Evolutionary conservation across 2,329 filamentous ascomycete species (phyloP).

Genomic region (Xenoacremonium recifei): DNA sequence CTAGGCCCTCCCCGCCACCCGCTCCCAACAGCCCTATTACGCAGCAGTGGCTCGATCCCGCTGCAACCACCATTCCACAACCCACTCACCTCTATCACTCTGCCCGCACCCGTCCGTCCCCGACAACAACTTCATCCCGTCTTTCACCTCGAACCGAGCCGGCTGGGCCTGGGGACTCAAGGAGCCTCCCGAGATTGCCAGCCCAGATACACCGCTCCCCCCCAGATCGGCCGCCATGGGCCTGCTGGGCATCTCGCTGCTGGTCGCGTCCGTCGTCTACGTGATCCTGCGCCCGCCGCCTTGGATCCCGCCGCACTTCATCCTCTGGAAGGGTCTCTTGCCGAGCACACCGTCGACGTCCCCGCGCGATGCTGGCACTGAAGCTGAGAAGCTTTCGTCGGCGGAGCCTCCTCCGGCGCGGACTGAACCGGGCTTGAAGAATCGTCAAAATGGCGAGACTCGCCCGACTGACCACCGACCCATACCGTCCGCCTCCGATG

Average conservation of each 20-base stretch:
- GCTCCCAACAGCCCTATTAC: constrained; percentile 1
- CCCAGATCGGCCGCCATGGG: too few relatives aligned
- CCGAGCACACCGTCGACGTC: background rate
- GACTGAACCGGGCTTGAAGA: constrained; percentile 18
- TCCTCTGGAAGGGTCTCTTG: constrained; percentile 16
- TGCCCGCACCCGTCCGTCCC: constrained; percentile 1
- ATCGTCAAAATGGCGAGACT: background rate
- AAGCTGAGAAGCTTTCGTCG: background rate
- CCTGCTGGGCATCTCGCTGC: constrained; percentile 59
- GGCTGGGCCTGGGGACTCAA: too few relatives aligned
- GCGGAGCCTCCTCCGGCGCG: constrained; percentile 7
- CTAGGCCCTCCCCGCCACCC: too few relatives aligned
- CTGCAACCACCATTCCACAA: constrained; percentile 29
- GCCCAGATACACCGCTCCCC: too few relatives aligned
- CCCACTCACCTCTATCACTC: constrained; percentile 15
- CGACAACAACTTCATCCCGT: background rate
- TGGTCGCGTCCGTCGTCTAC: constrained; percentile 59
- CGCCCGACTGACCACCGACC: constrained; percentile 11
- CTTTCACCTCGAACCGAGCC: too few relatives aligned
- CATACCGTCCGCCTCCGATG: constrained; percentile 13
- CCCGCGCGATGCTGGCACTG: constrained; percentile 2
- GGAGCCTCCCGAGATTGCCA: too few relatives aligned
- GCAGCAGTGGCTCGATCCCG: constrained; percentile 25
- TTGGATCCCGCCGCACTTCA: constrained; percentile 38
- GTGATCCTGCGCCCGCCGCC: constrained; percentile 53